Percentiles rank a stretch among this genome's conserved stretches.
Evolutionary conservation across 371 early-diverging fungal genomes (phyloP).

Genomic region (Mucor velutinosus): DNA sequence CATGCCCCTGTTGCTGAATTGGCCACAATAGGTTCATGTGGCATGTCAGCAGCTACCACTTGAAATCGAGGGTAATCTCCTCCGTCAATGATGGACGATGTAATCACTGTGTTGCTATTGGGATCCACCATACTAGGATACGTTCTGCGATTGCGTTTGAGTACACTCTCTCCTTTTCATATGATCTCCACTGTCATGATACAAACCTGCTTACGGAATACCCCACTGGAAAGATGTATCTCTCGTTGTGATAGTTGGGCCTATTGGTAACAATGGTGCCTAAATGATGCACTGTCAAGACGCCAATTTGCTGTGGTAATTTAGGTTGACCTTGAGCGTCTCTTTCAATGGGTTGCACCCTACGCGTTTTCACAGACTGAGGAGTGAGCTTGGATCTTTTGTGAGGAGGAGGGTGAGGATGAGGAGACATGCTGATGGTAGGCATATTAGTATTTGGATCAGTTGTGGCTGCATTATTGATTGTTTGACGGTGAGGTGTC

Average conservation of each 20-base stretch:
- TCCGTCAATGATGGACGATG: slow-evolving; percentile 81
- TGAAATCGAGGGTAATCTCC: slow-evolving; percentile 79
- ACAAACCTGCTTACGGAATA: slow-evolving; percentile 65
- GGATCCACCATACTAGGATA: slow-evolving; percentile 81
- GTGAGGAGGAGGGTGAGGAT: slow-evolving; percentile 46
- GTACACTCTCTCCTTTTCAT: not conserved
- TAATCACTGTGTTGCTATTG: slow-evolving; percentile 63
- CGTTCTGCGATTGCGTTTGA: slow-evolving; percentile 31
- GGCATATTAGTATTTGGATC: slow-evolving; percentile 3
- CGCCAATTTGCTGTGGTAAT: slow-evolving; percentile 82
- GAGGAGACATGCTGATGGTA: not conserved
- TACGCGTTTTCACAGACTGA: slow-evolving; percentile 42
- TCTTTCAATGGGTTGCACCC: slow-evolving; percentile 65
- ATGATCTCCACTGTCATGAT: not conserved
- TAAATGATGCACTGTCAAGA: slow-evolving; percentile 72
- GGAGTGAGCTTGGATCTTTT: slow-evolving; percentile 45
- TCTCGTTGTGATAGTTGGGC: slow-evolving; percentile 85
- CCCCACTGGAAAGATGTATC: slow-evolving; percentile 93
- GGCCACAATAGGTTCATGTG: slow-evolving; percentile 68
- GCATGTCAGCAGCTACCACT: slow-evolving; percentile 78
- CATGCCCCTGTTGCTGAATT: slow-evolving; percentile 90
- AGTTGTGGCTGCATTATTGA: not conserved
- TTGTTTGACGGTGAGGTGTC: not conserved
- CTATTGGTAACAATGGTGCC: slow-evolving; percentile 80
- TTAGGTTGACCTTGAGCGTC: slow-evolving; percentile 74